A percentile compares a stretch with the other conserved stretches of the same genome.
These are phyloP conservation scores for Agapanthus africanus DNA, from an alignment of 106 monocot species.

Conservation along the genomic window DNA sequence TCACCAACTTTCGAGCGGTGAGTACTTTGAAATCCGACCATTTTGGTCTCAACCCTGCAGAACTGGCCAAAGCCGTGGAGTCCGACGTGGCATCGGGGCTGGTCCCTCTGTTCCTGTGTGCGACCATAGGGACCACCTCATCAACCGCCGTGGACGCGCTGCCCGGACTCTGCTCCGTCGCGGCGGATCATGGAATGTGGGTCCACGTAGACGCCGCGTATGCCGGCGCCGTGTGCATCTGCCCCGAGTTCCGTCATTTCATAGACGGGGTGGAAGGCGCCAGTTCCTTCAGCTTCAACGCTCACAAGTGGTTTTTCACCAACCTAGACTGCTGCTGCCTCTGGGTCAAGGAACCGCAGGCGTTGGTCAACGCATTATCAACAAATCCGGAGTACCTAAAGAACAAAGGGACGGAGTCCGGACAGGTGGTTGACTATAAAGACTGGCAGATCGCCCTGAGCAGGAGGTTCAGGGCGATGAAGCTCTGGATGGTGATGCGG, in stretches of 20 bases:
- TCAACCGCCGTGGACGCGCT: constrained; percentile 36
- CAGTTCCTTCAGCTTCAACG: constrained; percentile 39
- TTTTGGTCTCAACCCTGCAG: constrained; percentile 14
- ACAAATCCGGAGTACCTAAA: constrained; percentile 37
- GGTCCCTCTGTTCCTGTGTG: constrained; percentile 41
- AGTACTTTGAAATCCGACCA: background rate
- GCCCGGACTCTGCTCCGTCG: constrained; percentile 5
- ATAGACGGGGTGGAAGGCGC: constrained; percentile 35
- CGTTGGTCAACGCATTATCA: background rate
- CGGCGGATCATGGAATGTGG: constrained; percentile 24
- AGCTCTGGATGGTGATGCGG: constrained; percentile 48
- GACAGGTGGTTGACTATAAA: constrained; percentile 46
- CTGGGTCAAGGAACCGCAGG: constrained; percentile 17
- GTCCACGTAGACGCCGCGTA: constrained; percentile 61
- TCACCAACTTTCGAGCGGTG: constrained; percentile 26
- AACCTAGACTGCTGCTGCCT: constrained; percentile 30
- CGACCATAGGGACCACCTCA: constrained; percentile 53
- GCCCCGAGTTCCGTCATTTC: constrained; percentile 47
- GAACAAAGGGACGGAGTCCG: constrained; percentile 42
- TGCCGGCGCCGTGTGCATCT: constrained; percentile 49
- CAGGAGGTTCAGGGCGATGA: constrained; percentile 38
- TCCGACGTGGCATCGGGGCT: constrained; percentile 21
- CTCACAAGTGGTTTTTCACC: constrained; percentile 59
- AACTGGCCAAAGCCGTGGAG: background rate
- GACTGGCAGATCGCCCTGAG: constrained; percentile 58